Percentiles rank a stretch among this genome's conserved stretches.
These are phyloP conservation scores for Melocanna baccifera DNA, from an alignment of 176 grass and related monocot species.

Conservation along the genomic window DNA sequence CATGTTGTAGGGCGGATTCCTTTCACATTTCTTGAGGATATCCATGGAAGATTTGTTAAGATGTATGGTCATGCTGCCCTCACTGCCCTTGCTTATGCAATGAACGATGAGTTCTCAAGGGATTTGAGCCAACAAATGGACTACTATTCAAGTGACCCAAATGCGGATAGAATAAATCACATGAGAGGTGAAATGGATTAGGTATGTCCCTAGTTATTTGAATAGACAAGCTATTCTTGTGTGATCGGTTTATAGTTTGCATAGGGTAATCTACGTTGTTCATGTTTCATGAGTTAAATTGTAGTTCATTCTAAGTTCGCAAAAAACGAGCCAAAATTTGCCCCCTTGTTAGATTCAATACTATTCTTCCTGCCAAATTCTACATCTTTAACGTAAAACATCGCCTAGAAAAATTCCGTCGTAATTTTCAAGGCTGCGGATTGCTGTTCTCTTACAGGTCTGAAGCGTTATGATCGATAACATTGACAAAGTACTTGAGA, in stretches of 20 bases:
- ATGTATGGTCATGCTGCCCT: slow-evolving; percentile 70
- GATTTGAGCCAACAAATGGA: slow-evolving; percentile 82
- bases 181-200: slow-evolving; percentile 87
- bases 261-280: background rate
- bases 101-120: slow-evolving; percentile 93
- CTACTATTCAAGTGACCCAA: slow-evolving; percentile 82
- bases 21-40: slow-evolving; percentile 78
- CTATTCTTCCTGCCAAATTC: background rate
- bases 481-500: slow-evolving; percentile 85
- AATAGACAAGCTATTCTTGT: background rate
- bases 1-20: slow-evolving; percentile 62
- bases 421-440: background rate
- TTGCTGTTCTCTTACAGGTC: slow-evolving; percentile 39
- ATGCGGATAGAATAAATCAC: slow-evolving; percentile 70
- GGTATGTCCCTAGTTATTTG: slow-evolving; percentile 29
- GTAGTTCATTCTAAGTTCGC: background rate
- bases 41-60: slow-evolving; percentile 75
- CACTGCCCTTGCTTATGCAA: slow-evolving; percentile 67
- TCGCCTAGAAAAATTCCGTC: background rate
- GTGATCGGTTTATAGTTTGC: background rate
- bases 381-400: background rate
- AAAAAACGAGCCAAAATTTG: background rate
- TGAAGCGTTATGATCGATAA: slow-evolving; percentile 86
- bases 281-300: background rate
- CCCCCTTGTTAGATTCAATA: background rate